Evolutionary conservation across 306 rosid species (phyloP), one percentile per base, ranked within the genome.

Genomic region (Psophocarpus tetragonolobus): DNA sequence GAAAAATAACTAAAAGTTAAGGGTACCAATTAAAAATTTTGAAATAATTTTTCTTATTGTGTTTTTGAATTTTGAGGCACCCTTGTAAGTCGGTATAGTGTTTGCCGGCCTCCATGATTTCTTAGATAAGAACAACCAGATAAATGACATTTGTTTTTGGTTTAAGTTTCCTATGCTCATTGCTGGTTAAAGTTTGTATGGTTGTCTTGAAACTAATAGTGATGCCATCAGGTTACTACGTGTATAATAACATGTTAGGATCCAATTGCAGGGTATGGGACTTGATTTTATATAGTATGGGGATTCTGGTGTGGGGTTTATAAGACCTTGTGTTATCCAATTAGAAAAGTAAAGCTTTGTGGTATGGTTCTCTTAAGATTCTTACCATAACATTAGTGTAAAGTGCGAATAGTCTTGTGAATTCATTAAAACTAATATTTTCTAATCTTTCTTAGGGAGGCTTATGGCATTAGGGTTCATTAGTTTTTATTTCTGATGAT

Each of bases 381-480:
- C 65, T 27, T 27, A 26, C 27, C 36, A 6, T 58, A 6, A 39
- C 10, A 4, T 65, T 57, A 64, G 41, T 21, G 50, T 27, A 65
- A 27, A 53, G 42, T 74, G 47, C 67, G 47, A 20, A 21, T 45
- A 58, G 41, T 81, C 20, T 24, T 39, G 30, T 10, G 33, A 50
- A 57, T 51, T 60, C 27, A 41, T 61, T 75, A 61, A 61, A 36
- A 39, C 33, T n/a, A n/a, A n/a, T n/a, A n/a, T n/a, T n/a, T n/a
- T 69, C 7, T 48, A 10, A 36, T 18, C 48, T 68, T 58, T n/a
- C n/a, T n/a, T n/a, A n/a, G n/a, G n/a, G n/a, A n/a, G n/a, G n/a
- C n/a, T n/a, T n/a, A n/a, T n/a, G n/a, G n/a, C n/a, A n/a, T n/a
- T n/a, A n/a, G n/a, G n/a, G n/a, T n/a, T n/a, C n/a, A n/a, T n/a